Evolutionary conservation across 371 early-diverging fungal species (phyloP).

Genomic region (Mortierella sp.): DNA sequence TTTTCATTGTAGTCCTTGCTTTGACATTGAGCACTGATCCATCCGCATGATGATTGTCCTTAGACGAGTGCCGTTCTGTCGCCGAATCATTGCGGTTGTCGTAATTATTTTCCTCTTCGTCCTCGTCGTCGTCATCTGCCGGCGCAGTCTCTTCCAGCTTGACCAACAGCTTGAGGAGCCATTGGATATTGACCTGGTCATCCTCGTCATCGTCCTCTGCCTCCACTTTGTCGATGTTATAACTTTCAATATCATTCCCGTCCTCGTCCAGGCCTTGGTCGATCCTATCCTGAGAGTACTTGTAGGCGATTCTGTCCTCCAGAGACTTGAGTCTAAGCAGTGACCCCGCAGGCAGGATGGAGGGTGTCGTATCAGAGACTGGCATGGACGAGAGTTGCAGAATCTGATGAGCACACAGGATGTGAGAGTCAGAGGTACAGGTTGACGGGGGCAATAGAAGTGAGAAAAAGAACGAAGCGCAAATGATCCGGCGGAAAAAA

Average conservation of each 20-base stretch:
- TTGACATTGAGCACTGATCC: no score
- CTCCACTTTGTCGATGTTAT: no score
- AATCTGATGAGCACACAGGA: no score
- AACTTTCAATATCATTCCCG: slow-evolving; percentile 52
- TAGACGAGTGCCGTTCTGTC: no score
- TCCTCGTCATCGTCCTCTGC: slow-evolving; percentile 17
- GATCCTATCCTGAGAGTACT: slow-evolving; percentile 54
- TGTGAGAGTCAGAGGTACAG: slow-evolving; percentile 16
- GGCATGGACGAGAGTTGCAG: slow-evolving; percentile 17
- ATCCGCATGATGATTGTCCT: no score
- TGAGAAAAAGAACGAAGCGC: no score
- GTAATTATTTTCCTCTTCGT: slow-evolving; percentile 1
- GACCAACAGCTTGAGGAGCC: slow-evolving; percentile 39
- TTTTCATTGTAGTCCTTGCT: not conserved
- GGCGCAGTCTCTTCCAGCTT: slow-evolving; percentile 46
- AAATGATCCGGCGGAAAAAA: no score
- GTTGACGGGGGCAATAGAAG: not conserved
- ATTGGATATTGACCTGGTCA: slow-evolving; percentile 31
- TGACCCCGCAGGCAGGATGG: slow-evolving; percentile 31
- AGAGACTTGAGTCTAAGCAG: slow-evolving; percentile 29
- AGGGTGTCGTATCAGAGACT: slow-evolving; percentile 16
- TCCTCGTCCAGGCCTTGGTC: slow-evolving; percentile 50
- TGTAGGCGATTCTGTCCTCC: slow-evolving; percentile 49
- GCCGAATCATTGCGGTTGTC: not conserved
- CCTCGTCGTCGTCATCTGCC: slow-evolving; percentile 28